A percentile compares a stretch with the other conserved stretches of the same genome.
phyloP scores from a whole-genome alignment of 441 rosid genomes.

The Syzygium syzygioides region DNA sequence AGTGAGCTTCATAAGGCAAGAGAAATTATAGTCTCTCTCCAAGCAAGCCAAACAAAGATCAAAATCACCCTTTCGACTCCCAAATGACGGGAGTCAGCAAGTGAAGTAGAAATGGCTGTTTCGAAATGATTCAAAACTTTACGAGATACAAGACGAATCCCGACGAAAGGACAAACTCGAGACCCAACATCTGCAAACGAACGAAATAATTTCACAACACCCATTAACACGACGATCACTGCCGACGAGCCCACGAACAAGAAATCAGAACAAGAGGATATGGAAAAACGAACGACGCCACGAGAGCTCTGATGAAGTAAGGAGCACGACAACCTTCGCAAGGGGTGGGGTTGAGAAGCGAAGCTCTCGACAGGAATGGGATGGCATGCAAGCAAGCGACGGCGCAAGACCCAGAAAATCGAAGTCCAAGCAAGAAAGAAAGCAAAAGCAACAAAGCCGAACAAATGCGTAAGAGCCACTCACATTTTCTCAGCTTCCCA shows the following conservation, averaged over 20 bases:
- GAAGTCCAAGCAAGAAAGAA: neutral
- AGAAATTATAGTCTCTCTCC: neutral
- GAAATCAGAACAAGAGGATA: neutral
- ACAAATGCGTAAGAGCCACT: slow-evolving; percentile 8
- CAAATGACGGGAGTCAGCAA: neutral
- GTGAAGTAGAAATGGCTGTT: neutral
- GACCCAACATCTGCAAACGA: neutral
- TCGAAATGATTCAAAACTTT: neutral
- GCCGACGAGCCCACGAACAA: neutral
- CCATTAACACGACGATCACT: neutral
- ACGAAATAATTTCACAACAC: neutral
- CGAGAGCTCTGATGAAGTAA: neutral
- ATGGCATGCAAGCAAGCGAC: neutral
- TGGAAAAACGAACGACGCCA: neutral
- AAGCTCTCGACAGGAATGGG: neutral
- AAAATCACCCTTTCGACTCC: neutral
- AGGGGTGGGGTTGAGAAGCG: neutral
- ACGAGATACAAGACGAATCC: neutral
- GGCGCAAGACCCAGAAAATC: neutral
- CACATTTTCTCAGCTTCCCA: slow-evolving; percentile 99
- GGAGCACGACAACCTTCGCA: neutral
- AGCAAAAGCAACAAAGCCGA: neutral
- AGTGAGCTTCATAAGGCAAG: neutral
- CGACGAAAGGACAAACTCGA: neutral
- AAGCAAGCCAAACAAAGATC: neutral